These are phyloP conservation scores for Gossypium rotundifolium DNA, from an alignment of 345 rosid genomes.

Conservation along the genomic window DNA sequence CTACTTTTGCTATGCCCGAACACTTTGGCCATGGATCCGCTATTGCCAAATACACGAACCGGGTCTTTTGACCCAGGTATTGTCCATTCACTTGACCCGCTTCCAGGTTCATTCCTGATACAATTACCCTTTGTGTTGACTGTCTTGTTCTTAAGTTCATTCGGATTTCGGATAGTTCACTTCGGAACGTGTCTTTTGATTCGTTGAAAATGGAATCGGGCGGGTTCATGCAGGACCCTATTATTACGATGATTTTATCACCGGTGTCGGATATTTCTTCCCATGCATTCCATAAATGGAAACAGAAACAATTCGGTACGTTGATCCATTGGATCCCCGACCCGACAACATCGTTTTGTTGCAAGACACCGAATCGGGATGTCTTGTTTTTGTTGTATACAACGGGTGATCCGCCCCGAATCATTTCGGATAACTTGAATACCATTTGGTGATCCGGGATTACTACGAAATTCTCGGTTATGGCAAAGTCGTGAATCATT, in stretches of 20 bases:
- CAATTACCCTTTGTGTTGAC: slow-evolving; percentile 30
- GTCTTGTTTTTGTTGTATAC: slow-evolving; percentile 37
- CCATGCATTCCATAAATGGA: slow-evolving; percentile 83
- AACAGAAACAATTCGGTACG: slow-evolving; percentile 54
- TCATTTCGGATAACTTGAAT: slow-evolving; percentile 62
- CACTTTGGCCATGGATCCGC: slow-evolving; percentile 82
- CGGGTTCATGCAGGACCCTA: slow-evolving; percentile 77
- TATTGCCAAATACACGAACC: slow-evolving; percentile 60
- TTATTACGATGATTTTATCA: slow-evolving; percentile 33
- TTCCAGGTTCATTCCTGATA: slow-evolving; percentile 50
- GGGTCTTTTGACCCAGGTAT: slow-evolving; percentile 37
- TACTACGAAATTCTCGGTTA: slow-evolving; percentile 43
- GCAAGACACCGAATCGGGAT: slow-evolving; percentile 49
- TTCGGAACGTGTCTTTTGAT: slow-evolving; percentile 20
- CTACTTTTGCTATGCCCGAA: slow-evolving; percentile 60
- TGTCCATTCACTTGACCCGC: slow-evolving; percentile 50
- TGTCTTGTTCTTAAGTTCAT: slow-evolving; percentile 46
- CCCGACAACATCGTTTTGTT: slow-evolving; percentile 32
- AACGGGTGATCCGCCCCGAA: slow-evolving; percentile 76
- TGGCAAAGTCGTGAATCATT: slow-evolving; percentile 72
- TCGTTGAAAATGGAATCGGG: slow-evolving; percentile 63
- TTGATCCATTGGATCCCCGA: slow-evolving; percentile 49
- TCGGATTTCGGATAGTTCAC: slow-evolving; percentile 47
- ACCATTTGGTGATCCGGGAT: slow-evolving; percentile 77
- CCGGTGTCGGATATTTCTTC: slow-evolving; percentile 40